Conservation (phyloP, 2,329 filamentous ascomycete species). For the Dissoconium aciculare region DNA sequence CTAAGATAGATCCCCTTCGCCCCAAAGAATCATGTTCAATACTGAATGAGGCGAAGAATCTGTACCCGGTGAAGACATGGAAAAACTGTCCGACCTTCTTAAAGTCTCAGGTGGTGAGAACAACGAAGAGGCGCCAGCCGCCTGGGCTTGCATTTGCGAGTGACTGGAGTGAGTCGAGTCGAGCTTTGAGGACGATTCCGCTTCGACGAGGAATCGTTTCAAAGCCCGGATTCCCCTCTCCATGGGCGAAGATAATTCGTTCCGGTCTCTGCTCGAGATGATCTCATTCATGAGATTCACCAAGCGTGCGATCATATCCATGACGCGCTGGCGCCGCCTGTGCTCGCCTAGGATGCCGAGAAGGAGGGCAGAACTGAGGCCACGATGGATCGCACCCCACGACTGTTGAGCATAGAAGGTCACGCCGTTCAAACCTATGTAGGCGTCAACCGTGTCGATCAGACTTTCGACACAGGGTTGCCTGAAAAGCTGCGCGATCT, state of each 20-base stretch:
- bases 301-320: constrained; percentile 32
- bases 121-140: no score
- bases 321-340: constrained; percentile 32
- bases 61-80: constrained; percentile 20
- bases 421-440: constrained; percentile 43
- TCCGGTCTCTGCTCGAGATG: constrained; percentile 32
- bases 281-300: constrained; percentile 33
- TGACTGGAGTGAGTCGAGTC: constrained; percentile 17
- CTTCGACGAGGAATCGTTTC: constrained; percentile 11
- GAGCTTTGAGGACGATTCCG: constrained; percentile 15
- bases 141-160: no score
- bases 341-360: constrained; percentile 30
- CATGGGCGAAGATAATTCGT: constrained; percentile 34
- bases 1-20: no score
- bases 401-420: constrained; percentile 27
- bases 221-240: constrained; percentile 31
- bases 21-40: constrained; percentile 33
- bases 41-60: constrained; percentile 34
- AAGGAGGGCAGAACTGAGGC: constrained; percentile 27
- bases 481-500: constrained; percentile 34
- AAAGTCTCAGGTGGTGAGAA: no score
- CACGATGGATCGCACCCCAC: constrained; percentile 23
- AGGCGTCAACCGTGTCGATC: constrained; percentile 43
- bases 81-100: no score
- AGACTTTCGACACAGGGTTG: constrained; percentile 42